Conservation (phyloP, 805 yeast species). For the Nakazawaea ernobii region DNA sequence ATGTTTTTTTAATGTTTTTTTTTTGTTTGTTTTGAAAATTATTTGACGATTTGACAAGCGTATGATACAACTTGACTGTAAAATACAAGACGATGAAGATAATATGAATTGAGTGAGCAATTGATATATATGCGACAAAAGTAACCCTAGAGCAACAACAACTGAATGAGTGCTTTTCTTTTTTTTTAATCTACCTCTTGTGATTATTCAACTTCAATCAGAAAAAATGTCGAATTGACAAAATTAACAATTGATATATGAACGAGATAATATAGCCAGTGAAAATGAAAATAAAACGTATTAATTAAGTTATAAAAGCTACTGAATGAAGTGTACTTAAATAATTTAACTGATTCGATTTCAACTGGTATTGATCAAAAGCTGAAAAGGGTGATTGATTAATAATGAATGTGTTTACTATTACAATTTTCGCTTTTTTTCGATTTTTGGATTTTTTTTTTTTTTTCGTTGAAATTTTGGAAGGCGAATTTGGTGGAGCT, state of each 20-base stretch:
- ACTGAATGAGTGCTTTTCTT: slow-evolving; percentile 17
- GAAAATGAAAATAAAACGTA: slow-evolving; percentile 1
- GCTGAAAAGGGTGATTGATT: slow-evolving; percentile 9
- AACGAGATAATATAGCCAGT: not conserved
- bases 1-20: not conserved
- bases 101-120: not conserved
- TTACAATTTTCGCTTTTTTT: too few relatives aligned
- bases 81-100: slow-evolving; percentile 3
- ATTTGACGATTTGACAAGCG: not conserved
- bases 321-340: not conserved
- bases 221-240: not conserved
- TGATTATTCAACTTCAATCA: too few relatives aligned
- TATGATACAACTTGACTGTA: not conserved
- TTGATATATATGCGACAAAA: not conserved
- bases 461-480: slow-evolving; percentile 5
- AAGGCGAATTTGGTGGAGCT: not conserved
- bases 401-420: not conserved
- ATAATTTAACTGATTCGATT: not conserved
- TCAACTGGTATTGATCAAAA: slow-evolving; percentile 1
- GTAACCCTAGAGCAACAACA: slow-evolving; percentile 16
- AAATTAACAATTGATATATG: not conserved
- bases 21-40: not conserved
- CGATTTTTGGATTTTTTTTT: not conserved
- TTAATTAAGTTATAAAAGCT: not conserved
- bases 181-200: not conserved